Evolutionary conservation across 768 basidiomycete species (phyloP).

Genomic region (Suillus bovinus): DNA sequence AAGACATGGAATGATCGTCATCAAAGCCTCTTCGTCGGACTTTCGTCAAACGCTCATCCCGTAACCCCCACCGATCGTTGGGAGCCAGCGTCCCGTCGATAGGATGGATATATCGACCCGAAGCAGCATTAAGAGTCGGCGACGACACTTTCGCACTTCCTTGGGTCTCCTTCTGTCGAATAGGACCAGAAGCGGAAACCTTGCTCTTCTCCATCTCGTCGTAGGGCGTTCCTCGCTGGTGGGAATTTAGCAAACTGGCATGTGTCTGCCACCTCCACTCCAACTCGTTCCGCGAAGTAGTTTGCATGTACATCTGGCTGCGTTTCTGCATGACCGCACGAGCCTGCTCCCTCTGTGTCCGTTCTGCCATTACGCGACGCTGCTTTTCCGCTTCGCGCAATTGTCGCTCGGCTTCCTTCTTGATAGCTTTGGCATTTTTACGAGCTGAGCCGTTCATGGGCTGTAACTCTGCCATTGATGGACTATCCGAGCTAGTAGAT

Average conservation of each 20-base stretch:
- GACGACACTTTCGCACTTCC: conserved; percentile 41
- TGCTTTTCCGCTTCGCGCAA: conserved; percentile 84
- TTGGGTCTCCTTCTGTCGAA: conserved; percentile 55
- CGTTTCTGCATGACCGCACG: conserved; percentile 93
- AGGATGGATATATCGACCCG: conserved; percentile 52
- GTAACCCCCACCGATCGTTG: conserved; percentile 47
- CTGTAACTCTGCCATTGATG: conserved; percentile 58
- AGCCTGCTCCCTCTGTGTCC: conserved; percentile 82
- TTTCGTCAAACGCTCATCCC: conserved; percentile 69
- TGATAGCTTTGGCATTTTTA: conserved; percentile 70
- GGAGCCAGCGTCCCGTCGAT: conserved; percentile 34
- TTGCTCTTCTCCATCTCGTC: conserved; percentile 45
- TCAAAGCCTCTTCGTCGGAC: conserved; percentile 82
- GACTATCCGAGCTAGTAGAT: conserved; percentile 74
- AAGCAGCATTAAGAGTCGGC: conserved; percentile 60
- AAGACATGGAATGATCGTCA: conserved; percentile 91
- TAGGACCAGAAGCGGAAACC: conserved; percentile 59
- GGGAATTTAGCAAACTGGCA: conserved; percentile 46
- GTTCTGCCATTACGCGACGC: conserved; percentile 72
- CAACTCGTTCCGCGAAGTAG: conserved; percentile 48
- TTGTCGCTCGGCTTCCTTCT: conserved; percentile 79
- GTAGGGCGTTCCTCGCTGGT: conserved; percentile 28
- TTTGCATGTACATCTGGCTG: conserved; percentile 67
- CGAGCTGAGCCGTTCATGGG: conserved; percentile 42
- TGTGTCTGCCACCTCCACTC: conserved; percentile 56